Base-by-base conservation (phyloP, 2,329 filamentous ascomycete species). In the Zymoseptoria passerinii region DNA sequence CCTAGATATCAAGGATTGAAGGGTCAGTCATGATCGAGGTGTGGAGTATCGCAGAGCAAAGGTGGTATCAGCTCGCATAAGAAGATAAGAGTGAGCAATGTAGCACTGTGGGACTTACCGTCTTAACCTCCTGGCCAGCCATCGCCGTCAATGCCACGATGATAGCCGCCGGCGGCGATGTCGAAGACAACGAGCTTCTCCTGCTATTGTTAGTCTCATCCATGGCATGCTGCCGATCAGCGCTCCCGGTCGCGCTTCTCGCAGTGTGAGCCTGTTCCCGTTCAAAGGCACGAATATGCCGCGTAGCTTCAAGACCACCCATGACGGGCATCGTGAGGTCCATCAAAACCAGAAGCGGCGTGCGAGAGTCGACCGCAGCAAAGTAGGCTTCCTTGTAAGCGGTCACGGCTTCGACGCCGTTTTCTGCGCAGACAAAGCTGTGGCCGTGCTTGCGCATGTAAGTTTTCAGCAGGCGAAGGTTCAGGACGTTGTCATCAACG, bases 401-500 rank as follows among this genome's bases (percentile, higher is more conserved):
- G 8, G 77, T 66, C 0, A 81, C 73, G 2, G 79, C 79, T 63
- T 80, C 74, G 1, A 76, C 69, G 8, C 79, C 79, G 61, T 81
- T 74, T n/a, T 66, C 64, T 0, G 78, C 79, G 16, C 72, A 73
- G 20, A 74, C 70, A 4, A 68, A 67, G 16, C 68, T 72, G 1
- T 74, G 74, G 1, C 74, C 70, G 1, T 74, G 65, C 48, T 67
- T 67, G 1, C 54, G 52, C 18, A 63, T 61, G 59, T 66, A 68
- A 27, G 62, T 64, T 8, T 60, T 53, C 7, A 69, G 66, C 7
- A 70, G 61, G 18, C 60, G 60, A 8, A 70, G 62, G 44, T 70
- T 71, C 57, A 70, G 63, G 50, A 58, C 59, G 48, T 70, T 70
- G 58, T 70, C 68, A 52, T 70, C 67, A 1, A 70, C 68, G 1